Percentiles rank a stretch among this genome's conserved stretches.
These are phyloP conservation scores for Alectoria sarmentosa DNA, from an alignment of 495 filamentous ascomycete genomes.

Conservation along the genomic window DNA sequence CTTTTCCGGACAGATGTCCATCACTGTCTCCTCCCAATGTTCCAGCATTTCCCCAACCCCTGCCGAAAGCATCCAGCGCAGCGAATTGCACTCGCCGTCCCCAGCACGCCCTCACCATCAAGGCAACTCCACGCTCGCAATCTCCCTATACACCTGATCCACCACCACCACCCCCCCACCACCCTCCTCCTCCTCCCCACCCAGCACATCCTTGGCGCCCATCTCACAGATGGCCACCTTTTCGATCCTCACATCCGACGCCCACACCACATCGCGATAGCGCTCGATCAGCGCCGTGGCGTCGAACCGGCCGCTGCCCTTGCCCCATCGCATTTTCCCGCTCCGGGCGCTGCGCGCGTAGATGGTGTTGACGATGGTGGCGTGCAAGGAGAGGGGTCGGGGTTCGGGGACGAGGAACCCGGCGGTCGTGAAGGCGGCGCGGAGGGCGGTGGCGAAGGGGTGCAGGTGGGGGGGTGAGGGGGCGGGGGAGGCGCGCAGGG, in stretches of 20 bases:
- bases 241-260: constrained; percentile 52
- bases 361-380: constrained; percentile 81
- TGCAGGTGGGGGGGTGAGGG: constrained; percentile 4
- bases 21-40: background rate
- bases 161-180: constrained; percentile 32
- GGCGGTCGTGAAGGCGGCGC: constrained; percentile 51
- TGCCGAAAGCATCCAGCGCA: background rate
- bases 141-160: constrained; percentile 38
- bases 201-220: constrained; percentile 58
- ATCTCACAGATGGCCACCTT: constrained; percentile 67
- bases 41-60: background rate
- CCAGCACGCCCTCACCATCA: constrained; percentile 1
- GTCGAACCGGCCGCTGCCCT: constrained; percentile 41
- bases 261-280: constrained; percentile 53
- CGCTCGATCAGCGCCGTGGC: constrained; percentile 42
- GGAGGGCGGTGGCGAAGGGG: constrained; percentile 33
- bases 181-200: constrained; percentile 28
- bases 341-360: constrained; percentile 45
- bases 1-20: too few species aligned
- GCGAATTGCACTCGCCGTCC: too few species aligned
- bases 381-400: constrained; percentile 70
- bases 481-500: constrained; percentile 11
- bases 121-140: constrained; percentile 27
- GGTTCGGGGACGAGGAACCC: constrained; percentile 45
- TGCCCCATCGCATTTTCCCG: constrained; percentile 31